Conservation (phyloP, 129 eudicot species). For the Solidago caesia region DNA sequence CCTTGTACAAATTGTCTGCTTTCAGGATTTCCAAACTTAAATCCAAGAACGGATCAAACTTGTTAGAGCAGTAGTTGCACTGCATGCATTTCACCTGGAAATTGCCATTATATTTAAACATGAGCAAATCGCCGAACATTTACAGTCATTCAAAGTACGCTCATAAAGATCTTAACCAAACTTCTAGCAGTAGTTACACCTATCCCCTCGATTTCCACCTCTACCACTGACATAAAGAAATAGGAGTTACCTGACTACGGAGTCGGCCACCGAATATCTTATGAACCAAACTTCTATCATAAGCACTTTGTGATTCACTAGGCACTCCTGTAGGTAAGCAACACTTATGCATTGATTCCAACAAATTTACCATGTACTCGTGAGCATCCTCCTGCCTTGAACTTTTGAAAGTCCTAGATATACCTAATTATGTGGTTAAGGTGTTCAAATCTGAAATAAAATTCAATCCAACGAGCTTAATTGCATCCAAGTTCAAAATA, state of each 20-base stretch:
- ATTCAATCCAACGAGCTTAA: no score
- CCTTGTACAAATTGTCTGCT: slow-evolving; percentile 76
- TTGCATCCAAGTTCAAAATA: background rate
- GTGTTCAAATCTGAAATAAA: slow-evolving; percentile 14
- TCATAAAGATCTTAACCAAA: no score
- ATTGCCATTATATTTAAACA: slow-evolving; percentile 4
- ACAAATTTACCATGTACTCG: slow-evolving; percentile 91
- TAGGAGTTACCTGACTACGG: slow-evolving; percentile 72
- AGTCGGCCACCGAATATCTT: slow-evolving; percentile 93
- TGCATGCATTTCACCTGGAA: slow-evolving; percentile 94
- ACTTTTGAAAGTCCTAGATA: slow-evolving; percentile 79
- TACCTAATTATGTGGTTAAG: slow-evolving; percentile 64
- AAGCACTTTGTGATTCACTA: slow-evolving; percentile 91
- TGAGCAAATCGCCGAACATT: background rate
- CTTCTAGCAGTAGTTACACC: background rate
- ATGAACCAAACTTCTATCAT: slow-evolving; percentile 90
- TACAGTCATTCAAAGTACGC: no score
- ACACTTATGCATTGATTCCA: slow-evolving; percentile 97
- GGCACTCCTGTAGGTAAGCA: slow-evolving; percentile 93
- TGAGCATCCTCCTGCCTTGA: slow-evolving; percentile 99
- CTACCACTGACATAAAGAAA: background rate
- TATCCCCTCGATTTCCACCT: background rate
- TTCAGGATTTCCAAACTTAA: slow-evolving; percentile 79
- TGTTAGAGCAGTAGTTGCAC: slow-evolving; percentile 77
- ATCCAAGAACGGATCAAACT: slow-evolving; percentile 92